Percentiles rank a stretch among this genome's conserved stretches.
Evolutionary conservation across 768 basidiomycete genomes (phyloP).

Genomic region (Hygrophorus pudorinus): DNA sequence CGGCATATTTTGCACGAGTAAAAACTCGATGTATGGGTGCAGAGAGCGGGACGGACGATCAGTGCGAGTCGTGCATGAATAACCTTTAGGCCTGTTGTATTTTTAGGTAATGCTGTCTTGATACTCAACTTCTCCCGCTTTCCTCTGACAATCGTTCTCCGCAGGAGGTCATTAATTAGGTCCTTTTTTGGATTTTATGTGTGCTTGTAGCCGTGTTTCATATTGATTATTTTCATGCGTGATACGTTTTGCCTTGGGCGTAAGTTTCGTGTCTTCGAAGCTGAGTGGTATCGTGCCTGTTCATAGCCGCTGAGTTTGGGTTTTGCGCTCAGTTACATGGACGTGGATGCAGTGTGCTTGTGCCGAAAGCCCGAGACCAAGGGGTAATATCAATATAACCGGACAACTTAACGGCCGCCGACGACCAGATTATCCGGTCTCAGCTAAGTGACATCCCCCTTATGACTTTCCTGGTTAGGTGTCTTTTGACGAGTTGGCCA

Average conservation of each 20-base stretch:
- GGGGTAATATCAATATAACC: too few relatives aligned
- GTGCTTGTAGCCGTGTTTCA: neutral
- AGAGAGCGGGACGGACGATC: slow-evolving; percentile 7
- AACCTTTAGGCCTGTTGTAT: neutral
- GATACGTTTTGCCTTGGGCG: neutral
- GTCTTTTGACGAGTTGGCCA: too few relatives aligned
- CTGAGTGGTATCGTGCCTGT: too few relatives aligned
- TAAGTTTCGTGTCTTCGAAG: too few relatives aligned
- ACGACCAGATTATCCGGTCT: too few relatives aligned
- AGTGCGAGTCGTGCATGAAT: neutral
- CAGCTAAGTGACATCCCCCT: too few relatives aligned
- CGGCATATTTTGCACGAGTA: slow-evolving; percentile 31
- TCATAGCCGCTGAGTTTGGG: too few relatives aligned
- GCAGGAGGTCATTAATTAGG: neutral
- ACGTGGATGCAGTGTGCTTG: too few relatives aligned
- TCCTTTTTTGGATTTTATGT: neutral
- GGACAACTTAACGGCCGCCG: too few relatives aligned
- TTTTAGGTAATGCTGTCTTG: neutral
- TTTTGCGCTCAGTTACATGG: too few relatives aligned
- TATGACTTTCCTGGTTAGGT: too few relatives aligned
- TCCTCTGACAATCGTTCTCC: neutral
- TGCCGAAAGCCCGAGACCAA: too few relatives aligned
- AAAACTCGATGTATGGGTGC: slow-evolving; percentile 22
- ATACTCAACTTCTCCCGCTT: neutral
- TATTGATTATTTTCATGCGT: neutral